Percentiles rank a stretch among this genome's conserved stretches.
These are phyloP conservation scores for Nakaseomyces delphensis DNA, from an alignment of 1,139 yeast species.

Conservation along the genomic window DNA sequence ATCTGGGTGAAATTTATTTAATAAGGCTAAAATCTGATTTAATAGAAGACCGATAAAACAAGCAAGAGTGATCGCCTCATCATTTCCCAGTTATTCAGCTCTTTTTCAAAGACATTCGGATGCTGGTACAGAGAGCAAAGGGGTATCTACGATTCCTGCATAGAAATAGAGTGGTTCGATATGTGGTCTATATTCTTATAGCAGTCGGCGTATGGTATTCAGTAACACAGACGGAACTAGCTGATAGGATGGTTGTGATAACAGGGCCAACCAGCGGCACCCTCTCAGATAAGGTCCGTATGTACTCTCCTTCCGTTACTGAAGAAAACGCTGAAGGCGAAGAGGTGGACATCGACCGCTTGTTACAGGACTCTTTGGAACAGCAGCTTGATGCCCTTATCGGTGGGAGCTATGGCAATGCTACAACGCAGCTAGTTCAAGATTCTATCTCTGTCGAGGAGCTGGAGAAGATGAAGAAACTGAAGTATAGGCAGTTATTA, in stretches of 20 bases:
- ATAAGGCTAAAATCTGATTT: no score
- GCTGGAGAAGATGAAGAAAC: neutral
- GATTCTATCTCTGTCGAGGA: constrained; percentile 3
- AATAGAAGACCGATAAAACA: no score
- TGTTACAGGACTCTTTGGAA: constrained; percentile 1
- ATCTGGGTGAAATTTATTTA: no score
- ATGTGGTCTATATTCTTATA: neutral
- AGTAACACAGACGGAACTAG: neutral
- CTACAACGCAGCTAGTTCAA: neutral
- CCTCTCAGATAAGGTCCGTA: neutral
- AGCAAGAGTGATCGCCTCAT: no score
- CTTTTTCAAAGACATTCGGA: no score
- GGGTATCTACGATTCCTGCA: neutral
- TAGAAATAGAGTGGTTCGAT: neutral
- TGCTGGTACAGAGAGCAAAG: neutral
- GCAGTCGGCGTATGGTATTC: neutral
- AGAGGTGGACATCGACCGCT: neutral
- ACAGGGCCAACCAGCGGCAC: neutral
- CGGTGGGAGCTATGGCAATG: neutral
- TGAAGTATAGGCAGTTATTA: neutral
- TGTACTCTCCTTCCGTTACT: neutral
- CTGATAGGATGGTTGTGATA: neutral
- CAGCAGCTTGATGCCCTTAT: constrained; percentile 1
- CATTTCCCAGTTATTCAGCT: no score
- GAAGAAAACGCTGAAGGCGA: neutral